Base-by-base conservation (phyloP, 1,139 yeast genomes). In the Yamadazyma blattariae region DNA sequence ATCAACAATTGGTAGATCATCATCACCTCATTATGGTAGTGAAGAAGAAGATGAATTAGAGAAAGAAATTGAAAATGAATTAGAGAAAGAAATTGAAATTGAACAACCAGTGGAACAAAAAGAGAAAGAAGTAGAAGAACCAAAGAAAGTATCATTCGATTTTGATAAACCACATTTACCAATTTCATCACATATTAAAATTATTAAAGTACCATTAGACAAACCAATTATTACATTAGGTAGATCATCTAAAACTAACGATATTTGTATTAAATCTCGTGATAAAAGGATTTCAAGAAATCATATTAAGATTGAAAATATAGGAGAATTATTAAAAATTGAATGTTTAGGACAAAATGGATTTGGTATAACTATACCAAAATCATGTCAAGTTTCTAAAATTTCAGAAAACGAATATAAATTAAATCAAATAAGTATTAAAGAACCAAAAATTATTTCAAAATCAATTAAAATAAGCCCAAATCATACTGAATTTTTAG, bases 341-440 rank as follows among this genome's bases (percentile, higher is more conserved):
- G 70, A 68, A 30, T 85, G 94, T 51, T 51, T 77, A 40, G 94
- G 95, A 1, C 73, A 77, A 61, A 85, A 85, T 50, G 94, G 94
- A 4, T 60, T 82, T 39, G 76, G 74, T 15, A 71, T 84, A 24
- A 67, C 74, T 9, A 71, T 84, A 32, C 90, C 90, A 1, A 59
- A 59, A 37, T 54, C 67, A 13, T 70, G 75, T 41, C 52, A 52
- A 21, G 69, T 68, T 7, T 52, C 51, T 38, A 57, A 61, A 14
- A 49, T 64, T 12, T 51, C 44, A 5, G 52, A 59, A 5, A 53
- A 63, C 37, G 53, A 50, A 21, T 75, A 61, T 37, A 52, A 59
- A 24, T 52, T 62, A 25, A 40, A 53, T 2, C 10, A 16, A 8
- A 17, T 25, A 3, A 57, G 54, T 12, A 26, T 32, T 26, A 32